Evolutionary conservation across 2,329 filamentous ascomycete genomes (phyloP).

Genomic region (Fusarium protoensiforme): DNA sequence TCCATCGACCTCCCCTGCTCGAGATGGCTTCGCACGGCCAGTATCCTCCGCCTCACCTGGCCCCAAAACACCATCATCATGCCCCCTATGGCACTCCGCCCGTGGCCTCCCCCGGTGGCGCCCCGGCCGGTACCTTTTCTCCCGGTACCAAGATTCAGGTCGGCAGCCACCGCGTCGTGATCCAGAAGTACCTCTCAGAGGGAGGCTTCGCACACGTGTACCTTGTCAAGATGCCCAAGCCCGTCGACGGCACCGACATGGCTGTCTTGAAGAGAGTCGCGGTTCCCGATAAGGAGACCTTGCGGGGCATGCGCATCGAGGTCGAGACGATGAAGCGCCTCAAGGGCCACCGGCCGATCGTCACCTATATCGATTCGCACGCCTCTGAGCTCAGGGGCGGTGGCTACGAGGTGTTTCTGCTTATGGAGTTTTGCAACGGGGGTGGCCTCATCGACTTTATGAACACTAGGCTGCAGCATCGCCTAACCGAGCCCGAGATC

Average conservation of each 20-base stretch:
- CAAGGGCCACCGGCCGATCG: conserved; percentile 95
- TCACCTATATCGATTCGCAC: conserved; percentile 98
- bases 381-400: conserved; percentile 92
- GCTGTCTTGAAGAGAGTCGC: conserved; percentile 95
- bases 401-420: conserved; percentile 96
- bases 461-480: conserved; percentile 97
- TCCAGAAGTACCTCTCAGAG: conserved; percentile 97
- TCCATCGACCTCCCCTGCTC: neutral
- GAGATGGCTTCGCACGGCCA: conserved; percentile 53
- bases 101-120: conserved; percentile 53
- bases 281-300: conserved; percentile 92
- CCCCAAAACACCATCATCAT: conserved; percentile 52
- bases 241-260: conserved; percentile 80
- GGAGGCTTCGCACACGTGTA: conserved; percentile 99
- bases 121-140: conserved; percentile 86
- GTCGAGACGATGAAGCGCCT: conserved; percentile 99
- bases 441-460: conserved; percentile 99
- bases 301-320: conserved; percentile 97
- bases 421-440: conserved; percentile 98
- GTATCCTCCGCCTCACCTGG: conserved; percentile 44
- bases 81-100: conserved; percentile 58
- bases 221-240: conserved; percentile 85
- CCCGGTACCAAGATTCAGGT: conserved; percentile 98
- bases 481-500: conserved; percentile 96
- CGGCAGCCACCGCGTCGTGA: conserved; percentile 89